Percentiles rank a stretch among this genome's conserved stretches.
phyloP scores from a whole-genome alignment of 345 rosid species.

The Heritiera fomes region DNA sequence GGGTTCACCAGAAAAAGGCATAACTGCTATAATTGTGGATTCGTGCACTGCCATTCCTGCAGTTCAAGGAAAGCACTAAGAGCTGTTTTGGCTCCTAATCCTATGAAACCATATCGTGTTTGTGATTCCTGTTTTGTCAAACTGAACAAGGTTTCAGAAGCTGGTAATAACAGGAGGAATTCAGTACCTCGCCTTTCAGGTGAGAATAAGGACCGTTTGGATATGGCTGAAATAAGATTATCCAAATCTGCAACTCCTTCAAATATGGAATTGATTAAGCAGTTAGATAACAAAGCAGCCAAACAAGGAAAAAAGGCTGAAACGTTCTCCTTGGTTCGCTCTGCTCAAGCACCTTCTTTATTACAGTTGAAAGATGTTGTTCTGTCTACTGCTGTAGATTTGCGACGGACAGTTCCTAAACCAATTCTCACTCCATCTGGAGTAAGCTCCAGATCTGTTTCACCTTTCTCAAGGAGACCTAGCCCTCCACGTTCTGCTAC shows the following conservation, averaged over 20 bases:
- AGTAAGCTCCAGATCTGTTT: conserved; percentile 87
- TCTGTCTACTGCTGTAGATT: conserved; percentile 59
- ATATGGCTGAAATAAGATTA: conserved; percentile 78
- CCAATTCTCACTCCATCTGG: conserved; percentile 73
- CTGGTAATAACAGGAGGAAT: conserved; percentile 58
- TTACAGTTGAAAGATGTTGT: conserved; percentile 86
- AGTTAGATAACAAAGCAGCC: conserved; percentile 89
- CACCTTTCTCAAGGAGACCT: conserved; percentile 92
- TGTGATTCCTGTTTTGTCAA: conserved; percentile 85
- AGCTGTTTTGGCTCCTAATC: conserved; percentile 89
- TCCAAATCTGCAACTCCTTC: conserved; percentile 69
- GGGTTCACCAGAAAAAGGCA: conserved; percentile 93
- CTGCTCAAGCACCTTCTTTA: conserved; percentile 76
- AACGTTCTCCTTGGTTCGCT: conserved; percentile 67
- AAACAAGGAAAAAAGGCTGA: conserved; percentile 84
- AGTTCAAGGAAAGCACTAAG: conserved; percentile 77
- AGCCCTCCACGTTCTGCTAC: conserved; percentile 97
- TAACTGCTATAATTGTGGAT: conserved; percentile 97
- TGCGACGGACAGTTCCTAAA: conserved; percentile 64
- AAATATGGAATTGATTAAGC: conserved; percentile 90
- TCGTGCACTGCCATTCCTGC: conserved; percentile 95
- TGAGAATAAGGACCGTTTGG: conserved; percentile 85
- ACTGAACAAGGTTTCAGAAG: conserved; percentile 68
- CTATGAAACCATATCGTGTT: conserved; percentile 85
- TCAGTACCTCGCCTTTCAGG: conserved; percentile 82